A percentile compares a stretch with the other conserved stretches of the same genome.
phyloP scores from a whole-genome alignment of 106 monocot species.

The Phalaenopsis aphrodite region DNA sequence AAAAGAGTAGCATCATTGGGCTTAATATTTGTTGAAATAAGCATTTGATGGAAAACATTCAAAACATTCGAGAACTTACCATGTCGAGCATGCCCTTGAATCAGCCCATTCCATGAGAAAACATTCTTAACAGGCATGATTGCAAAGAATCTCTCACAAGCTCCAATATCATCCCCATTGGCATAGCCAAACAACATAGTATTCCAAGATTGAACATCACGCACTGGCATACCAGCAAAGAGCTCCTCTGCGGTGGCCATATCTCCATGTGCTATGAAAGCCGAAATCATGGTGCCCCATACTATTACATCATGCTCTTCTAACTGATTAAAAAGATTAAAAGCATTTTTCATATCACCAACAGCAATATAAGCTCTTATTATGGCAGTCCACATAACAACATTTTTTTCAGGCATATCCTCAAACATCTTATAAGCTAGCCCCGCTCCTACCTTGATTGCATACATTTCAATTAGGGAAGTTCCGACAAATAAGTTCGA shows the following conservation, averaged over 20 bases:
- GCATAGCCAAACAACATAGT: slow-evolving; percentile 47
- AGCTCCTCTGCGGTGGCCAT: slow-evolving; percentile 27
- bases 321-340: slow-evolving; percentile 24
- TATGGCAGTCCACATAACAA: slow-evolving; percentile 38
- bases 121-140: slow-evolving; percentile 54
- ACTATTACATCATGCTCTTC: slow-evolving; percentile 29
- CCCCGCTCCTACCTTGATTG: slow-evolving; percentile 1
- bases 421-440: slow-evolving; percentile 37
- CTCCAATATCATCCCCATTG: slow-evolving; percentile 19
- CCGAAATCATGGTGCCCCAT: slow-evolving; percentile 51
- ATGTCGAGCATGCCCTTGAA: slow-evolving; percentile 29
- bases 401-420: slow-evolving; percentile 36
- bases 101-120: slow-evolving; percentile 62
- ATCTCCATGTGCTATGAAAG: slow-evolving; percentile 29
- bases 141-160: slow-evolving; percentile 31
- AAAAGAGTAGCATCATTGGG: slow-evolving; percentile 55
- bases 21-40: slow-evolving; percentile 12
- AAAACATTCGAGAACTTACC: slow-evolving; percentile 22
- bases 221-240: slow-evolving; percentile 41
- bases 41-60: slow-evolving; percentile 26
- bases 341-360: slow-evolving; percentile 29
- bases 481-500: slow-evolving; percentile 37
- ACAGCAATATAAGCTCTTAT: slow-evolving; percentile 21
- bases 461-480: slow-evolving; percentile 44
- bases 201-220: slow-evolving; percentile 54